These are phyloP conservation scores for Epicoccum nigrum DNA, from an alignment of 2,329 filamentous ascomycete species.

Conservation along the genomic window DNA sequence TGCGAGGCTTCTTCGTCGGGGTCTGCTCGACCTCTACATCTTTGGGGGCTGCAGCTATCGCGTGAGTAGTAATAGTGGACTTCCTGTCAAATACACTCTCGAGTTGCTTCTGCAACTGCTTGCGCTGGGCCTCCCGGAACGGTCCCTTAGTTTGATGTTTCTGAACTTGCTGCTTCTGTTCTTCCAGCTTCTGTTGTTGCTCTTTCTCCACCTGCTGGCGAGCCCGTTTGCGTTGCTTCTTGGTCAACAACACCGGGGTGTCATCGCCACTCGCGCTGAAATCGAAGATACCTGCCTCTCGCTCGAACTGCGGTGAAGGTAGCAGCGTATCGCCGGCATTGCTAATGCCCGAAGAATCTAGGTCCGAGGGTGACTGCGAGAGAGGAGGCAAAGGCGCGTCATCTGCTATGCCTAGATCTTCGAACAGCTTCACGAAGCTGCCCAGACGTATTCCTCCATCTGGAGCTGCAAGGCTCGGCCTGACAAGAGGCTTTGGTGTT, in stretches of 20 bases:
- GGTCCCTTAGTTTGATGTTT: slow-evolving; percentile 16
- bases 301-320: slow-evolving; percentile 22
- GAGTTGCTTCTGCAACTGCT: slow-evolving; percentile 15
- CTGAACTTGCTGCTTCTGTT: slow-evolving; percentile 16
- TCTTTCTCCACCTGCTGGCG: slow-evolving; percentile 35
- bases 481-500: slow-evolving; percentile 9
- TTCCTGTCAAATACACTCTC: slow-evolving; percentile 6
- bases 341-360: slow-evolving; percentile 44
- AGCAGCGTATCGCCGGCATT: slow-evolving; percentile 52
- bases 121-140: slow-evolving; percentile 16
- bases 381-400: slow-evolving; percentile 23
- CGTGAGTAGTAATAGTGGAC: not conserved
- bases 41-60: not conserved
- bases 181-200: slow-evolving; percentile 17
- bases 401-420: slow-evolving; percentile 49
- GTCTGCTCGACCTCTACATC: slow-evolving; percentile 4
- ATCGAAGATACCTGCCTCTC: slow-evolving; percentile 1
- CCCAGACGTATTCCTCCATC: slow-evolving; percentile 44
- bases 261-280: slow-evolving; percentile 5
- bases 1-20: slow-evolving; percentile 12
- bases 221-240: slow-evolving; percentile 36
- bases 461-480: slow-evolving; percentile 11
- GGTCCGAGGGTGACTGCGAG: slow-evolving; percentile 30
- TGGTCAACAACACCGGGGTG: slow-evolving; percentile 21
- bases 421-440: slow-evolving; percentile 56